These are phyloP conservation scores for Capronia coronata DNA, from an alignment of 2,329 filamentous ascomycete genomes.

Conservation along the genomic window DNA sequence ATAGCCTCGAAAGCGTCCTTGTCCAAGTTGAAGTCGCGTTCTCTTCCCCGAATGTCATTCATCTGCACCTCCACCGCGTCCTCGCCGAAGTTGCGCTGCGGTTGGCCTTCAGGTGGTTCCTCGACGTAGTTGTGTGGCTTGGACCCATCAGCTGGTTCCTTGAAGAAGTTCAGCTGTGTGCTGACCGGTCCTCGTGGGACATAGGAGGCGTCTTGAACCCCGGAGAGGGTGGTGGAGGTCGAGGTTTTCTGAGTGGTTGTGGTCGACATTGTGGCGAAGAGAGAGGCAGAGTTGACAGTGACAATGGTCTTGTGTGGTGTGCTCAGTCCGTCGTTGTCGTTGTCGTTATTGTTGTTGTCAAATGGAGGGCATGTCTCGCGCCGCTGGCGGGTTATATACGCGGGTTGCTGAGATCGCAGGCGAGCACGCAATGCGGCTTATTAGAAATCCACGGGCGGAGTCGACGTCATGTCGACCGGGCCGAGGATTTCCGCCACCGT, in stretches of 20 bases:
- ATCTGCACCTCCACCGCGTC: conserved; percentile 51
- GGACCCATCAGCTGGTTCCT: conserved; percentile 53
- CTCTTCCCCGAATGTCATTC: conserved; percentile 66
- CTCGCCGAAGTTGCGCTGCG: conserved; percentile 59
- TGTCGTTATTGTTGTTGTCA: too few species aligned
- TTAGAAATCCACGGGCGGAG: conserved; percentile 19
- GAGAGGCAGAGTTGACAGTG: not conserved
- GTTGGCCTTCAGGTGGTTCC: conserved; percentile 52
- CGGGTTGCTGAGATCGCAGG: not conserved
- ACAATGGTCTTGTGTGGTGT: too few species aligned
- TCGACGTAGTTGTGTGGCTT: conserved; percentile 63
- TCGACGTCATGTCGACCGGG: conserved; percentile 12
- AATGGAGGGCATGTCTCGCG: not conserved
- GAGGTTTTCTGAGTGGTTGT: conserved; percentile 29
- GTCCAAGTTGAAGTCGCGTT: conserved; percentile 61
- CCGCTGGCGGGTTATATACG: conserved; percentile 2
- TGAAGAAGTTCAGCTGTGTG: conserved; percentile 60
- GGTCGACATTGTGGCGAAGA: conserved; percentile 25
- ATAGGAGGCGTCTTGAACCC: conserved; percentile 31
- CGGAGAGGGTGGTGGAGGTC: conserved; percentile 29
- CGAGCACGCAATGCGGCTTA: conserved; percentile 22
- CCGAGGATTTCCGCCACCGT: conserved; percentile 19
- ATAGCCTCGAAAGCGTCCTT: conserved; percentile 67
- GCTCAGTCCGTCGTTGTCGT: too few species aligned
- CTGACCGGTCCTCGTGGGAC: conserved; percentile 56